Evolutionary conservation across 257 asterid species (phyloP).

Genomic region (Perilla frutescens): DNA sequence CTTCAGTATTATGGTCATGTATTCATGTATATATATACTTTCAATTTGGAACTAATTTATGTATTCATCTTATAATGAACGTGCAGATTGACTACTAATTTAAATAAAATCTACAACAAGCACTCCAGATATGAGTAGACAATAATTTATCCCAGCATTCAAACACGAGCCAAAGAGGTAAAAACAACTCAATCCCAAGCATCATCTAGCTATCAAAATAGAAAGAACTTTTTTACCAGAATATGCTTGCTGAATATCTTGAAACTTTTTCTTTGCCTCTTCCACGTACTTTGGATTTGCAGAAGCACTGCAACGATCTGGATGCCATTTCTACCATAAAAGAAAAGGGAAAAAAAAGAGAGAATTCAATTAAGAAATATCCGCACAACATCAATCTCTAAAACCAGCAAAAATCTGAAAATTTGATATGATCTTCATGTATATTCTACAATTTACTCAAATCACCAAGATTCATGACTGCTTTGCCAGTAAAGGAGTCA

Average conservation of each 20-base stretch:
- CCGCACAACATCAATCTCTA: background rate
- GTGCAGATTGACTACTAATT: background rate
- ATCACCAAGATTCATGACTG: background rate
- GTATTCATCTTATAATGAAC: no score
- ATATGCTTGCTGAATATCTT: slow-evolving; percentile 86
- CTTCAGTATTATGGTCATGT: no score
- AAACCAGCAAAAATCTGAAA: slow-evolving; percentile 17
- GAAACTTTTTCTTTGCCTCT: slow-evolving; percentile 82
- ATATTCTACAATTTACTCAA: background rate
- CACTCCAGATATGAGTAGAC: no score
- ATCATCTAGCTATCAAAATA: background rate
- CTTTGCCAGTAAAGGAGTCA: background rate
- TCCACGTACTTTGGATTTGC: slow-evolving; percentile 59
- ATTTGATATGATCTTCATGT: slow-evolving; percentile 7
- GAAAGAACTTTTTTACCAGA: slow-evolving; percentile 50
- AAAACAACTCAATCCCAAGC: no score
- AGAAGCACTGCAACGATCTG: slow-evolving; percentile 79
- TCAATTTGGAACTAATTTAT: no score
- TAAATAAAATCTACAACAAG: no score
- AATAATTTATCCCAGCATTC: background rate
- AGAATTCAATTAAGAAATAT: background rate
- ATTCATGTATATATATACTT: no score
- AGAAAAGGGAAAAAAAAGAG: background rate
- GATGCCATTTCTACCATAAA: slow-evolving; percentile 80
- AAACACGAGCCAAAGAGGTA: background rate